phyloP scores from a whole-genome alignment of 306 rosid genomes.

The Macrotyloma uniflorum region DNA sequence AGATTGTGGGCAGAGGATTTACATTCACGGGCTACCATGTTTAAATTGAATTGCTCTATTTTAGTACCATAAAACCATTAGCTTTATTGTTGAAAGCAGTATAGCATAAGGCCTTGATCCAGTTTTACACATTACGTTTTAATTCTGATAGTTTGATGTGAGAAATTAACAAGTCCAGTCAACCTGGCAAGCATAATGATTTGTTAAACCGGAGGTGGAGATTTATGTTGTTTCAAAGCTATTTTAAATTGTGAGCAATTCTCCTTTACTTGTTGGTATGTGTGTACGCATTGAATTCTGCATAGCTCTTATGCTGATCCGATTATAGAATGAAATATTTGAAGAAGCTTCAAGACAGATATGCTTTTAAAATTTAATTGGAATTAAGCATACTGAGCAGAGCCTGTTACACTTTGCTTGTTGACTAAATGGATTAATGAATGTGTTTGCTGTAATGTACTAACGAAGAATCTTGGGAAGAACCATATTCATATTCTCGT shows the following conservation, averaged over 20 bases:
- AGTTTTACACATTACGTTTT: conserved; percentile 8
- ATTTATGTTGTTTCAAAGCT: conserved; percentile 31
- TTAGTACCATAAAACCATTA: not conserved
- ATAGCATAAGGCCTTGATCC: not conserved
- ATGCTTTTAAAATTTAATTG: not conserved
- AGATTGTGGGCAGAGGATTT: conserved; percentile 57
- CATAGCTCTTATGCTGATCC: not conserved
- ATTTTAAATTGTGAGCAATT: not conserved
- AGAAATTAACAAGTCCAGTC: conserved; percentile 19
- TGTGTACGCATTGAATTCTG: not conserved
- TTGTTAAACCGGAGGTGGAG: not conserved
- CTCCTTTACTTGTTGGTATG: conserved; percentile 1
- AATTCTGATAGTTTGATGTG: conserved; percentile 16
- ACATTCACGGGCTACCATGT: conserved; percentile 59
- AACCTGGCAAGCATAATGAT: conserved; percentile 35
- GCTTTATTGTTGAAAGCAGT: conserved; percentile 9
- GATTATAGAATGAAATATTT: not conserved
- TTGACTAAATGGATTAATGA: conserved; percentile 6
- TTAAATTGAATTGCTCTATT: conserved; percentile 18
- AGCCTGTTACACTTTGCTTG: not conserved
- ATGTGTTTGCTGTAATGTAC: conserved; percentile 11
- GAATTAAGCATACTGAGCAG: not conserved
- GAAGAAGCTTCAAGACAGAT: conserved; percentile 18
- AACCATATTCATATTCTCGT: conserved; percentile 22
- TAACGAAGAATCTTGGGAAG: conserved; percentile 26